Evolutionary conservation across 2,329 filamentous ascomycete species (phyloP).

Genomic region (Tolypocladium tropicale): DNA sequence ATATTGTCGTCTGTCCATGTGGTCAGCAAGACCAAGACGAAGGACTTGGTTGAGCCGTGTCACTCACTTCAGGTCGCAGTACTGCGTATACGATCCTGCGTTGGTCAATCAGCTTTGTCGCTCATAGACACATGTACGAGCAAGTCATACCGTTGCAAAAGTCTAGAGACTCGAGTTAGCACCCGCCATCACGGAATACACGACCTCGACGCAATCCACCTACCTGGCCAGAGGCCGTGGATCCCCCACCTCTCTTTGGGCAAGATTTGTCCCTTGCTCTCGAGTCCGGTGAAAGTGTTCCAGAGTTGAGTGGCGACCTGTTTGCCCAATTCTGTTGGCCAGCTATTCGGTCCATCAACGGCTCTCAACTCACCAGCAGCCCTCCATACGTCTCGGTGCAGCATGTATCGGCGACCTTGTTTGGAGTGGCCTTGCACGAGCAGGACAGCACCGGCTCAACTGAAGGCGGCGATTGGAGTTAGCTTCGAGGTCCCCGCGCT

Average conservation of each 20-base stretch:
- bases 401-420: conserved; percentile 43
- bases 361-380: conserved; percentile 29
- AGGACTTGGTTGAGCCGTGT: neutral
- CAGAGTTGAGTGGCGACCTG: conserved; percentile 53
- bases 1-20: conserved; percentile 42
- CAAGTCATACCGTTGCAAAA: conserved; percentile 30
- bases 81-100: conserved; percentile 52
- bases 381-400: conserved; percentile 57
- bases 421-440: conserved; percentile 31
- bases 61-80: conserved; percentile 45
- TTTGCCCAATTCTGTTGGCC: neutral
- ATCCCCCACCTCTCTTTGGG: conserved; percentile 48
- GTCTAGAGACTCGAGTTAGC: conserved; percentile 14
- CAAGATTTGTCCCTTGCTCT: conserved; percentile 45
- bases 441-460: conserved; percentile 32
- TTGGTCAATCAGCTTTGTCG: neutral
- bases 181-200: no score
- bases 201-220: conserved; percentile 1
- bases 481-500: no score
- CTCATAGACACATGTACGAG: no score
- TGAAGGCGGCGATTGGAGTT: neutral
- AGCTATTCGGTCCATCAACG: neutral
- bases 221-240: conserved; percentile 47
- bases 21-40: neutral
- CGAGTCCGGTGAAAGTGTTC: conserved; percentile 52